phyloP scores from a whole-genome alignment of 1,284 basidiomycete species.

The Sanguinoderma infundibulare region DNA sequence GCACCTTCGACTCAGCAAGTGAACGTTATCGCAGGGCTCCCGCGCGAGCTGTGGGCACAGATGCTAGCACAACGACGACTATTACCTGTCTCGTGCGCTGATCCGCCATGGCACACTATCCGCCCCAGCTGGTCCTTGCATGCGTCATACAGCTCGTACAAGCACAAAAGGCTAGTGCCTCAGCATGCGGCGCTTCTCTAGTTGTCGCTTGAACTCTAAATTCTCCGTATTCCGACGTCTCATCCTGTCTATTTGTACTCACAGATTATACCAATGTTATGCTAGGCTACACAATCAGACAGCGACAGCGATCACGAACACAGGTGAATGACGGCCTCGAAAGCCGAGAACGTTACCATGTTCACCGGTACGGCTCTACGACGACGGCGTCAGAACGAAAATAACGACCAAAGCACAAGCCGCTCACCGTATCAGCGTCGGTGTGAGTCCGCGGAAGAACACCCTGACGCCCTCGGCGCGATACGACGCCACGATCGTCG shows the following conservation, averaged over 20 bases:
- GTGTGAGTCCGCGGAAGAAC: conserved; percentile 77
- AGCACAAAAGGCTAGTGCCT: no score
- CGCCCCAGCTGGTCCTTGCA: no score
- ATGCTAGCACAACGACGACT: no score
- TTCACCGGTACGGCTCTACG: conserved; percentile 57
- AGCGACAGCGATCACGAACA: conserved; percentile 32
- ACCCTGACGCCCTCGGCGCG: conserved; percentile 66
- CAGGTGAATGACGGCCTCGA: conserved; percentile 48
- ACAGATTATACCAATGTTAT: neutral
- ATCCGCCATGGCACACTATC: no score
- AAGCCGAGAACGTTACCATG: conserved; percentile 59
- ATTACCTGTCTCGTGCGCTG: no score
- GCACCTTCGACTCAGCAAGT: no score
- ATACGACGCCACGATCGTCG: conserved; percentile 66
- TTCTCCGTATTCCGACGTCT: neutral
- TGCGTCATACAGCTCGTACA: no score
- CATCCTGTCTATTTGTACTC: no score
- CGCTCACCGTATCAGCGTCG: conserved; percentile 78
- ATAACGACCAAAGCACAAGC: neutral
- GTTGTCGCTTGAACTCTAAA: no score
- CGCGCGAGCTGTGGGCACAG: no score
- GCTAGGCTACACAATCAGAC: neutral
- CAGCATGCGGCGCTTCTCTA: no score
- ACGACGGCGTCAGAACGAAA: neutral
- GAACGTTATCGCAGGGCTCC: no score